Base-by-base conservation (phyloP, 495 filamentous ascomycete genomes). In the Podospora pseudoanserina region DNA sequence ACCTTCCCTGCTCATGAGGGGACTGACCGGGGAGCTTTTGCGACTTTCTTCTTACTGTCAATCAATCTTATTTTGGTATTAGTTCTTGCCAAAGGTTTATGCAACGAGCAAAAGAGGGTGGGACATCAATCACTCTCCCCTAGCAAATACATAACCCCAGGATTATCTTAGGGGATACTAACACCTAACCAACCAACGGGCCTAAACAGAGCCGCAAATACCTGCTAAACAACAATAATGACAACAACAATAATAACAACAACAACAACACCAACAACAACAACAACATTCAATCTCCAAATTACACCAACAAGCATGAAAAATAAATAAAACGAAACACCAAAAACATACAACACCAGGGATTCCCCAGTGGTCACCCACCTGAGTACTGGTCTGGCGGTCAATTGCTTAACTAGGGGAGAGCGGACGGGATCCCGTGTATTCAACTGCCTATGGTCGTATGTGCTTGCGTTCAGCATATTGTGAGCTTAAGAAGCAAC, bases 361-460 rank as follows among this genome's bases (percentile, higher is more conserved):
- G 54, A 56, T 56, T 56, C 54, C 54, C 54, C 54, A 56, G 54
- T 56, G 54, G 54, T 56, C 54, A 56, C 54, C 54, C 54, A 56
- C 54, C 54, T 56, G 54, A 56, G 54, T 56, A 56, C 54, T 56
- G 19, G 54, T 56, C 54, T 56, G 54, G 54, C 54, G 15, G 18
- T 58, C 55, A 58, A 18, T 58, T 15, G 69, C 55, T 79, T 80
- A 74, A 76, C 77, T 77, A 82, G 73, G 80, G 80, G 76, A 80
- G 81, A 84, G 79, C 81, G 79, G 79, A 83, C 81, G 80, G 81
- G 81, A 82, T 80, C 77, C 80, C 78, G 79, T 15, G 55, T 20
- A 15, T 26, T 58, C 55, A 15, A 58, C 55, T 58, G n/a, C 18
- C 15, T 58, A 58, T 58, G n/a, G 55, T 58, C n/a, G 55, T 58